These are phyloP conservation scores for Coniochaeta ligniaria DNA, from an alignment of 2,329 filamentous ascomycete genomes.

Conservation along the genomic window DNA sequence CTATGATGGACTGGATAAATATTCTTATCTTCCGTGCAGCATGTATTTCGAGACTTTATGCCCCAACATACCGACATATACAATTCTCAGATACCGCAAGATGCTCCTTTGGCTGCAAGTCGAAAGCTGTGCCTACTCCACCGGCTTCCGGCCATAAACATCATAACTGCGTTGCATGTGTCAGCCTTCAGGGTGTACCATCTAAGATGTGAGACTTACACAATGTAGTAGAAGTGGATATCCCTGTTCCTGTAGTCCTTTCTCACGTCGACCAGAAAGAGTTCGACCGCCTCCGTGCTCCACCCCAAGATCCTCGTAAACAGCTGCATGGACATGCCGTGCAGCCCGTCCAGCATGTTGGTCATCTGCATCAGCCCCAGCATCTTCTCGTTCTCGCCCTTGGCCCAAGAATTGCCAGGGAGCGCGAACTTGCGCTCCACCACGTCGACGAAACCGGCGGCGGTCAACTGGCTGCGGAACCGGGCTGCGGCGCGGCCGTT, in stretches of 20 bases:
- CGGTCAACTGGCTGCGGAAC: constrained; percentile 11
- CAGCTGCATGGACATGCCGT: constrained; percentile 16
- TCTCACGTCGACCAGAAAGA: constrained; percentile 5
- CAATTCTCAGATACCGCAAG: background rate
- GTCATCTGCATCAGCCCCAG: constrained; percentile 14
- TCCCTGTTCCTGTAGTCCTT: constrained; percentile 3
- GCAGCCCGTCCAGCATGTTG: constrained; percentile 14
- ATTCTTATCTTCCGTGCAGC: too few relatives aligned
- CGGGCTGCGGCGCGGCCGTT: background rate
- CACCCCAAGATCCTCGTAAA: constrained; percentile 7
- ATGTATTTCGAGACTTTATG: too few relatives aligned
- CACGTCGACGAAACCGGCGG: constrained; percentile 13
- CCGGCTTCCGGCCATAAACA: background rate
- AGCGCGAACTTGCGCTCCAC: constrained; percentile 9
- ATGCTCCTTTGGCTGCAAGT: too few relatives aligned
- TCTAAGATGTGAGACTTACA: background rate
- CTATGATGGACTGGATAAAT: too few relatives aligned
- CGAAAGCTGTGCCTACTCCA: too few relatives aligned
- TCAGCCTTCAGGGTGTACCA: background rate
- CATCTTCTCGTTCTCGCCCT: constrained; percentile 13
- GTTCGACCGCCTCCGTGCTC: constrained; percentile 4
- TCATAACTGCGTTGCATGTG: background rate
- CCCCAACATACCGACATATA: too few relatives aligned
- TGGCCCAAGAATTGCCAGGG: constrained; percentile 13
- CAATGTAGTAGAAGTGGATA: constrained; percentile 5